Conservation (phyloP, 2,329 filamentous ascomycete species). For the Talaromyces pinophilus region DNA sequence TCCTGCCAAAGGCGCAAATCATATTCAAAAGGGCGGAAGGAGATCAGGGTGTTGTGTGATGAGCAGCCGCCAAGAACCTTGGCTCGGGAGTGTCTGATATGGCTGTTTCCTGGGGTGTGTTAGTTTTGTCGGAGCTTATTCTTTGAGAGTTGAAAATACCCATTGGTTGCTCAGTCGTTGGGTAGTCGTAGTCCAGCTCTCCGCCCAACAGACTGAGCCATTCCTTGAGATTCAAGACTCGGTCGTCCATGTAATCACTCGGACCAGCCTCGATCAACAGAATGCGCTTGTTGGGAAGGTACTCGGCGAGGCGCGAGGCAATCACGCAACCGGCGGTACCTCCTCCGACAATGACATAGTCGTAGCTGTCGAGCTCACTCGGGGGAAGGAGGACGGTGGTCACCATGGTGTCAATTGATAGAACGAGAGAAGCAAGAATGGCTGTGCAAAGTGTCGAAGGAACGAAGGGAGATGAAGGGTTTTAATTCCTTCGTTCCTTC, state of each 20-base stretch:
- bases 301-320: slow-evolving; percentile 75
- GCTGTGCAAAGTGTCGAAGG: not conserved
- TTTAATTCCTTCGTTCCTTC: not conserved
- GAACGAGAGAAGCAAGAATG: not conserved
- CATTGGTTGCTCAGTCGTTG: slow-evolving; percentile 84
- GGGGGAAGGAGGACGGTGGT: slow-evolving; percentile 68
- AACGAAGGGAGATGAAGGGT: not conserved
- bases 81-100: slow-evolving; percentile 87
- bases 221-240: slow-evolving; percentile 81
- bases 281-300: slow-evolving; percentile 77
- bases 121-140: slow-evolving; percentile 2
- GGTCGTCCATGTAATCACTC: slow-evolving; percentile 84
- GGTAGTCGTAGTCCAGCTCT: slow-evolving; percentile 88
- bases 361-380: slow-evolving; percentile 67
- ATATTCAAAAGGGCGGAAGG: slow-evolving; percentile 87
- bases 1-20: slow-evolving; percentile 83
- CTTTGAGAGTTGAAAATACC: slow-evolving; percentile 44
- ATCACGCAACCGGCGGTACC: slow-evolving; percentile 86
- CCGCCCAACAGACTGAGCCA: slow-evolving; percentile 84
- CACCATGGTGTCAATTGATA: slow-evolving; percentile 21
- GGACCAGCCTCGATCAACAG: slow-evolving; percentile 86
- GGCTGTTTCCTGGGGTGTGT: slow-evolving; percentile 68
- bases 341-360: slow-evolving; percentile 83
- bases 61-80: slow-evolving; percentile 93
- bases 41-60: slow-evolving; percentile 91